Base-by-base conservation (phyloP, 106 monocot genomes). In the Chionographis japonica region DNA sequence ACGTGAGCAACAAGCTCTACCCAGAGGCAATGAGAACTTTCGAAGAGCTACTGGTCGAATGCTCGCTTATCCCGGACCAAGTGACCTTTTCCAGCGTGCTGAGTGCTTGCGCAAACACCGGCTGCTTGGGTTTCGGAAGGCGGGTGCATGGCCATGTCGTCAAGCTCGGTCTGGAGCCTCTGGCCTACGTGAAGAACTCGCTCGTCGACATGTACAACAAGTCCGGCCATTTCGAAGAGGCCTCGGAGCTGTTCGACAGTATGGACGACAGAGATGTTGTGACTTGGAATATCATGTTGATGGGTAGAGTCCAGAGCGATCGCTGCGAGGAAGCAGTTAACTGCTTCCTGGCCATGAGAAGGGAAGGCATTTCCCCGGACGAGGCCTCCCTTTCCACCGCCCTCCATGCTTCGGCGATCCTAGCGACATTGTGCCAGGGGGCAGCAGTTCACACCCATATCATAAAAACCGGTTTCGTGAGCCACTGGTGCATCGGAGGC, bases 151-250 rank as follows among this genome's bases (percentile, higher is more conserved):
- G 5, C 0, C 57, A 36, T 56, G 37, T 52, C 10, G 35, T 74
- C 0, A 79, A 69, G 57, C 39, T 27, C 17, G 58, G 40, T 4
- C 16, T 37, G 41, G 74, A 65, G 27, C 12, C 56, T 8, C 8
- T 59, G 17, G 63, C 43, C 3, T 68, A 68, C 37, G 68, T 69
- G 8, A 52, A 35, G 39, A 69, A 69, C 58, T 52, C 77, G 37
- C 67, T 77, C 37, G 56, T 81, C 51, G 77, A 77, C 8, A 72
- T 81, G 76, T 77, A 81, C 37, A 37, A 19, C n/a, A 60, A 72
- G 46, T 81, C 76, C 40, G 62, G 68, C 4, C 5, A 19, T 37
- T 62, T 76, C 5, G 41, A 49, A 6, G 68, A 61, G 35, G 67
- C 75, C 1, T 38, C 7, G 40, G 9, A 40, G 40, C 16, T 76